Evolutionary conservation across 495 filamentous ascomycete genomes (phyloP).

Genomic region (Hypoxylon rickii): DNA sequence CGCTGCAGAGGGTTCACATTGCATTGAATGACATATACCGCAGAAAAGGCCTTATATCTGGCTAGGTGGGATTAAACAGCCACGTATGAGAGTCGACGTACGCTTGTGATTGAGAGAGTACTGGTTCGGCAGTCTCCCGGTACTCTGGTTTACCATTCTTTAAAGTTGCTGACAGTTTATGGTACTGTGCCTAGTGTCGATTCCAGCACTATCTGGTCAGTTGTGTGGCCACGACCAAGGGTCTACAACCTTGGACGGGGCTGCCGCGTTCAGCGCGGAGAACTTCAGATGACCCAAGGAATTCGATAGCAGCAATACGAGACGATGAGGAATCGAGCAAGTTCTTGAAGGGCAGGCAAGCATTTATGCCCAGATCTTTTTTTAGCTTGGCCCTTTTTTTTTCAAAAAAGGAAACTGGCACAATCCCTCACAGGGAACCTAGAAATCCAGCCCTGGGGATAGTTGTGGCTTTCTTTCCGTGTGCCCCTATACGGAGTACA

Average conservation of each 20-base stretch:
- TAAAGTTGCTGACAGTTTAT: conserved; percentile 29
- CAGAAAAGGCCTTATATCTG: conserved; percentile 36
- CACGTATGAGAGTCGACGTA: conserved; percentile 34
- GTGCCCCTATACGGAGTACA: conserved; percentile 30
- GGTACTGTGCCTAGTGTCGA: conserved; percentile 28
- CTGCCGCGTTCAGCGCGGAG: conserved; percentile 34
- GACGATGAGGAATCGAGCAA: conserved; percentile 15
- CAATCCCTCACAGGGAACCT: conserved; percentile 22
- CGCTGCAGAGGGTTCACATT: conserved; percentile 35
- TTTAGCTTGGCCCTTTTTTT: neutral
- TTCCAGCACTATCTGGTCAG: conserved; percentile 24
- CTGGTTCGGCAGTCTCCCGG: conserved; percentile 32
- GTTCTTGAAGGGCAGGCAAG: conserved; percentile 4
- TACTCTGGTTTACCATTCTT: conserved; percentile 28
- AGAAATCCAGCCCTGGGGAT: conserved; percentile 14
- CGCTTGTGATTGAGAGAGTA: conserved; percentile 33
- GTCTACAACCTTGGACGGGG: conserved; percentile 26
- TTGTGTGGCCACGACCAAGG: conserved; percentile 31
- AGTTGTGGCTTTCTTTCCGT: conserved; percentile 26
- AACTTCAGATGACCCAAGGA: conserved; percentile 9
- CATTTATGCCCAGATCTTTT: conserved; percentile 20
- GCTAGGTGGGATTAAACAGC: conserved; percentile 38
- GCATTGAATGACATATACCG: conserved; percentile 39
- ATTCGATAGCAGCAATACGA: conserved; percentile 17
- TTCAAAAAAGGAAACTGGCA: conserved; percentile 11